Conservation (phyloP, 768 basidiomycete genomes). For the Mrakia blollopis region DNA sequence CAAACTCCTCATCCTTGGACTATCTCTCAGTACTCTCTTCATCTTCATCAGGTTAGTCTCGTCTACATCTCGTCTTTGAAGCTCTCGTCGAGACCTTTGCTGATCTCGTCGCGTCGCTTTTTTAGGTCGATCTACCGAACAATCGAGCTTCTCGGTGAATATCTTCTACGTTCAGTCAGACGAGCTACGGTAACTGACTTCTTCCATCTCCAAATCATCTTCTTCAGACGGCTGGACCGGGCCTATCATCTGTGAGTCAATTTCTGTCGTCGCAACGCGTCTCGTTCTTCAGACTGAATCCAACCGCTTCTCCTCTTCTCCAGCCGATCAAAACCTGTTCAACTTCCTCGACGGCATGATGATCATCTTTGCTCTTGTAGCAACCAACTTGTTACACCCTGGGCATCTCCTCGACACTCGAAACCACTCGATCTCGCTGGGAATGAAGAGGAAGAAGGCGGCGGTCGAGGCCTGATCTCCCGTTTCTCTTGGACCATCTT, state of each 20-base stretch:
- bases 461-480: background rate
- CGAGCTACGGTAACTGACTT: background rate
- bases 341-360: conserved; percentile 25
- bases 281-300: no score
- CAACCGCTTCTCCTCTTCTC: background rate
- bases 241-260: background rate
- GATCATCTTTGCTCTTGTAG: conserved; percentile 19
- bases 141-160: background rate
- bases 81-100: no score
- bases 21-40: conserved; percentile 47
- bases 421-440: background rate
- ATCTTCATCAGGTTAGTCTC: conserved; percentile 52
- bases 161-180: background rate
- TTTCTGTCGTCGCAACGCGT: background rate
- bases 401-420: conserved; percentile 8
- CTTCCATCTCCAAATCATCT: background rate
- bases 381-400: conserved; percentile 13
- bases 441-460: background rate
- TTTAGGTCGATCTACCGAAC: conserved; percentile 49
- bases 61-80: background rate
- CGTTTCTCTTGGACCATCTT: background rate
- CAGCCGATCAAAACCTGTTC: conserved; percentile 18
- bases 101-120: background rate
- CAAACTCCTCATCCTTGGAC: conserved; percentile 42
- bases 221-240: conserved; percentile 16